Conservation (phyloP, 2,329 filamentous ascomycete genomes). For the Sporothrix mexicana region DNA sequence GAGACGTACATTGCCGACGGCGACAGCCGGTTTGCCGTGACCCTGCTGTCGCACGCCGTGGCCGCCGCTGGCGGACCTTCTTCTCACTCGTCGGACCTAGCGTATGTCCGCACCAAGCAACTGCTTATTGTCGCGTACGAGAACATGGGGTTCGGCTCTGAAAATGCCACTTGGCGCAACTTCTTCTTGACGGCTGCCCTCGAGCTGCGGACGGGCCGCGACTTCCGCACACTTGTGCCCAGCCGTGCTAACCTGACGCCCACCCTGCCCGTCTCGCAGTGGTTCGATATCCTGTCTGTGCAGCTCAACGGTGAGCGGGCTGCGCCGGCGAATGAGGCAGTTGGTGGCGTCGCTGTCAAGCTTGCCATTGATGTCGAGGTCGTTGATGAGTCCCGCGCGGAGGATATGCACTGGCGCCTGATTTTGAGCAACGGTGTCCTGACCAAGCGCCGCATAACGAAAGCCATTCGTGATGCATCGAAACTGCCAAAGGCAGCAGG, state of each 20-base stretch:
- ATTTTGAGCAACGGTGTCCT: constrained; percentile 27
- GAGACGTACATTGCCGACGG: constrained; percentile 20
- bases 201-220: constrained; percentile 29
- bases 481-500: neutral
- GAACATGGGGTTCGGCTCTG: constrained; percentile 26
- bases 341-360: neutral
- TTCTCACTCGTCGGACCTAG: neutral
- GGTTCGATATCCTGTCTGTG: constrained; percentile 24
- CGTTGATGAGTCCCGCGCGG: neutral
- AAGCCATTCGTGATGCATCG: neutral
- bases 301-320: constrained; percentile 20
- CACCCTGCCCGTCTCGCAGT: constrained; percentile 27
- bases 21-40: constrained; percentile 32
- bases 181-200: constrained; percentile 29
- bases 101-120: constrained; percentile 24
- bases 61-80: neutral
- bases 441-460: constrained; percentile 19
- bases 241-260: neutral
- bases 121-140: constrained; percentile 30
- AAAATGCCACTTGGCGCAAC: constrained; percentile 32
- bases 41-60: constrained; percentile 25
- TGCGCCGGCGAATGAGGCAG: neutral
- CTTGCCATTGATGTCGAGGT: constrained; percentile 19
- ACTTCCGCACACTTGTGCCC: constrained; percentile 21
- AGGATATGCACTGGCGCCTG: constrained; percentile 22